Conservation (phyloP, 257 asterid genomes). For the Coffea eugenioides region DNA sequence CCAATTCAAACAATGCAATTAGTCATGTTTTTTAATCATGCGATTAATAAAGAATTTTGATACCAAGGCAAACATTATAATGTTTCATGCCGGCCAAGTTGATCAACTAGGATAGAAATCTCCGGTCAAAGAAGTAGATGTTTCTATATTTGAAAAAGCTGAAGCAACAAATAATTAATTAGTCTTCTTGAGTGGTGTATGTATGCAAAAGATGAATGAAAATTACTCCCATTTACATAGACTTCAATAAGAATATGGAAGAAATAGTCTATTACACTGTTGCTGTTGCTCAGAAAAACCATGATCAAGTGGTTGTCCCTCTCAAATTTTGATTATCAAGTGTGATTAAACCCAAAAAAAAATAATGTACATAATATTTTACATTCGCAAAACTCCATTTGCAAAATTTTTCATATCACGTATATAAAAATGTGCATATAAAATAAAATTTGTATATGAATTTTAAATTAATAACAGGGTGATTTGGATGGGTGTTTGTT, state of each 20-base stretch:
- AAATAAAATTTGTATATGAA: too few relatives aligned
- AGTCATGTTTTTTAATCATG: too few relatives aligned
- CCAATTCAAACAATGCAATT: too few relatives aligned
- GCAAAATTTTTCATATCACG: too few relatives aligned
- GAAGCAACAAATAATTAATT: background rate
- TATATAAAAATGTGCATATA: too few relatives aligned
- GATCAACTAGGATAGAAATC: constrained; percentile 15
- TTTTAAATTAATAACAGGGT: too few relatives aligned
- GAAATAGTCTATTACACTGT: background rate
- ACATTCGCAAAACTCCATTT: too few relatives aligned
- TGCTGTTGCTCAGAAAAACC: background rate
- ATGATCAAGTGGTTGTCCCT: background rate
- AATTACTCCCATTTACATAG: background rate
- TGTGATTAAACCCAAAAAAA: too few relatives aligned
- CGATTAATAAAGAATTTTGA: background rate
- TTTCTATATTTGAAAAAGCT: background rate
- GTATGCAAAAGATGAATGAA: background rate
- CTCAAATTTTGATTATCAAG: too few relatives aligned
- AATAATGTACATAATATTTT: too few relatives aligned
- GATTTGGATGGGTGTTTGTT: too few relatives aligned
- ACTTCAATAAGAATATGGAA: background rate
- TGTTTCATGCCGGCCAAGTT: constrained; percentile 12
- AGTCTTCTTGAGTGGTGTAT: background rate
- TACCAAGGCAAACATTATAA: constrained; percentile 3
- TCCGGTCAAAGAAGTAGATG: background rate